Evolutionary conservation across 768 basidiomycete species (phyloP).

Genomic region (Vararia minispora): DNA sequence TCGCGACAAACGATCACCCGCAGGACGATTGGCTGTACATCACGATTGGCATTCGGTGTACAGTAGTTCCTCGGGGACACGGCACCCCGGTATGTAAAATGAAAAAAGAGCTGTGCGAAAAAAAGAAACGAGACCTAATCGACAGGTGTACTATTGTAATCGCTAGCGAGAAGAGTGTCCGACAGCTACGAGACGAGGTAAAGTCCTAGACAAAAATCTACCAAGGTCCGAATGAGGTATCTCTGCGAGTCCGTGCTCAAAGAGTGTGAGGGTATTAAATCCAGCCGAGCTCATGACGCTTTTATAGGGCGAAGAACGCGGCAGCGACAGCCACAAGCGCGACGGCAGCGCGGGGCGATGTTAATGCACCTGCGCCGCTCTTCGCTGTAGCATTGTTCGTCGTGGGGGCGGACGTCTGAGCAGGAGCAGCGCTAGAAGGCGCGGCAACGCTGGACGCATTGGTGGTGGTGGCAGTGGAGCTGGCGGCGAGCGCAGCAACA

Average conservation of each 20-base stretch:
- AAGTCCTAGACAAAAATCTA: slow-evolving; percentile 5
- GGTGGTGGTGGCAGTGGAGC: slow-evolving; percentile 19
- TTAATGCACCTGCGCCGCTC: slow-evolving; percentile 36
- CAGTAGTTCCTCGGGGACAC: no score
- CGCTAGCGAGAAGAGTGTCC: slow-evolving; percentile 8
- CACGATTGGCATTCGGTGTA: not conserved
- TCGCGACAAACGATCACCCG: no score
- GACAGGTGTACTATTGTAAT: slow-evolving; percentile 6
- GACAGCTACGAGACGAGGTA: slow-evolving; percentile 1
- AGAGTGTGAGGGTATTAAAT: no score
- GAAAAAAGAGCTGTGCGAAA: not conserved
- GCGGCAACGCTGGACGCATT: slow-evolving; percentile 17
- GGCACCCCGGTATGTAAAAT: no score
- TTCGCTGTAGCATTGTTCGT: slow-evolving; percentile 15
- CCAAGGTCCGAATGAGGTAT: slow-evolving; percentile 1
- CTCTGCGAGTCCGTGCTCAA: not conserved
- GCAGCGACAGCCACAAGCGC: slow-evolving; percentile 40
- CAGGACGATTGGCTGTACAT: no score
- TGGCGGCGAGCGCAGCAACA: slow-evolving; percentile 30
- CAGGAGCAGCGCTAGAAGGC: slow-evolving; percentile 11
- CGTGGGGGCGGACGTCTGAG: slow-evolving; percentile 13
- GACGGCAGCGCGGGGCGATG: slow-evolving; percentile 39
- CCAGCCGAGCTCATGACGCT: slow-evolving; percentile 6
- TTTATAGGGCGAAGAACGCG: slow-evolving; percentile 30
- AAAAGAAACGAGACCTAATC: slow-evolving; percentile 7